A percentile compares a stretch with the other conserved stretches of the same genome.
These are phyloP conservation scores for Sisymbrium irio DNA, from an alignment of 345 rosid genomes.

Conservation along the genomic window DNA sequence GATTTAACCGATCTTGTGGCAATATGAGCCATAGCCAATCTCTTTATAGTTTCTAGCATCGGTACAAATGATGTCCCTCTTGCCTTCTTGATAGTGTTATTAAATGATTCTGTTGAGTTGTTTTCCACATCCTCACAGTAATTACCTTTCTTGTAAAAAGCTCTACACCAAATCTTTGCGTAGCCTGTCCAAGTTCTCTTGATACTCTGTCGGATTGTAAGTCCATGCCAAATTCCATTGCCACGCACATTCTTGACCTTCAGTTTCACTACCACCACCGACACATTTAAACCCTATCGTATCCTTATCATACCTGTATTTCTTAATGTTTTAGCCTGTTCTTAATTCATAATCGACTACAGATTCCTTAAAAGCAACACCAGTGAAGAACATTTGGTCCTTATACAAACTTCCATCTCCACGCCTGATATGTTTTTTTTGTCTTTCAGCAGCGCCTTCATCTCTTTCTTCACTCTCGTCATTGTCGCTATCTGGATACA, in stretches of 20 bases:
- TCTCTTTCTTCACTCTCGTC: not conserved
- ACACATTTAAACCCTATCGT: not conserved
- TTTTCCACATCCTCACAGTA: no score
- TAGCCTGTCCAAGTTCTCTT: no score
- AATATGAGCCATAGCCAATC: no score
- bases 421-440: not conserved
- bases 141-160: no score
- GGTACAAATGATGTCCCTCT: no score
- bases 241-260: not conserved
- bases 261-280: not conserved
- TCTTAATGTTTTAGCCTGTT: not conserved
- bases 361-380: not conserved
- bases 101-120: no score
- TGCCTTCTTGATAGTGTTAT: no score
- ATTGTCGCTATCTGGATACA: not conserved
- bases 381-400: not conserved
- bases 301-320: not conserved
- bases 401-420: not conserved
- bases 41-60: no score
- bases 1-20: no score
- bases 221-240: no score
- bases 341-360: not conserved
- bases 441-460: not conserved
- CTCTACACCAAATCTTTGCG: no score
- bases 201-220: no score